phyloP scores from a whole-genome alignment of 768 basidiomycete species.

The Mycena sanguinolenta region DNA sequence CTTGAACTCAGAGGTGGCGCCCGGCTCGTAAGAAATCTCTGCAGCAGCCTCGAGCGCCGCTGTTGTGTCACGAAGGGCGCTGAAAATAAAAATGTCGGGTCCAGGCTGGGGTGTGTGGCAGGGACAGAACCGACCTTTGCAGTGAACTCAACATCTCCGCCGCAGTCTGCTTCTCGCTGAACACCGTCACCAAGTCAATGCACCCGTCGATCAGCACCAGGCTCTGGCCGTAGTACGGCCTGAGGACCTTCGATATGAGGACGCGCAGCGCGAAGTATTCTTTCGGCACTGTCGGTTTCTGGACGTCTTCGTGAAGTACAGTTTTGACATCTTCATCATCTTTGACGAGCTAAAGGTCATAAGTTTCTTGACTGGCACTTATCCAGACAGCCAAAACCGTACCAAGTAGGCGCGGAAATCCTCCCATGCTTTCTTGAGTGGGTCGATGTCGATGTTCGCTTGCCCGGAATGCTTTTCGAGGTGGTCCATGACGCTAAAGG shows the following conservation, averaged over 20 bases:
- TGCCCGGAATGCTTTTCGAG: background rate
- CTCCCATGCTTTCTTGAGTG: background rate
- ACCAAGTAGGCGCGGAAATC: conserved; percentile 3
- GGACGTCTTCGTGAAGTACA: background rate
- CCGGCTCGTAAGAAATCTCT: background rate
- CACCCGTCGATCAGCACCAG: background rate
- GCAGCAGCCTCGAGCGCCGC: conserved; percentile 4
- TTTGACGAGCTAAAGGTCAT: background rate
- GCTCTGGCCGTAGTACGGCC: conserved; percentile 11
- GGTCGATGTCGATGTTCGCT: background rate
- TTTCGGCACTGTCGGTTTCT: too few species aligned
- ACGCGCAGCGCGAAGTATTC: background rate
- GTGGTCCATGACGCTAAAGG: background rate
- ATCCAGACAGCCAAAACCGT: too few species aligned
- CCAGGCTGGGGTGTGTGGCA: too few species aligned
- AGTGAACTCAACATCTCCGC: background rate
- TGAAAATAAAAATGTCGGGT: background rate
- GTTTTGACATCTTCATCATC: background rate
- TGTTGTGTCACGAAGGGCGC: background rate
- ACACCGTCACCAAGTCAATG: background rate
- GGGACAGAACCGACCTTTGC: background rate
- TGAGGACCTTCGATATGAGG: background rate
- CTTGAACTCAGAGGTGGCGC: background rate
- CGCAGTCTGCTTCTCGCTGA: background rate
- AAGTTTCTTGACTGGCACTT: too few species aligned